Percentiles rank a stretch among this genome's conserved stretches.
Conservation (phyloP, 306 rosid genomes). For the Prunus dulcis region DNA sequence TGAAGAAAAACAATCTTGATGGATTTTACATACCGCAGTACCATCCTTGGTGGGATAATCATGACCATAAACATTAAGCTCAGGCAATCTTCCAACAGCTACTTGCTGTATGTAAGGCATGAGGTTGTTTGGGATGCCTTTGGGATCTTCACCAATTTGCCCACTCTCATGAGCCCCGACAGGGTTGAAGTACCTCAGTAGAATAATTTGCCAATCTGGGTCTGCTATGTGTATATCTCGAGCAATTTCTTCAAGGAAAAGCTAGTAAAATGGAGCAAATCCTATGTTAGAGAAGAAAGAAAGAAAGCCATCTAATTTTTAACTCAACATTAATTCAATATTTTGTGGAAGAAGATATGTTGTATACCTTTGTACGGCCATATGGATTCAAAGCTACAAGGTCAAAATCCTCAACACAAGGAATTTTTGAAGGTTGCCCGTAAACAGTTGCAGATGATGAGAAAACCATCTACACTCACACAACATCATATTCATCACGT, state of each 20-base stretch:
- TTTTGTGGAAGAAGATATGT: slow-evolving; percentile 6
- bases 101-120: slow-evolving; percentile 98
- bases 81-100: slow-evolving; percentile 85
- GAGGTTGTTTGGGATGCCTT: slow-evolving; percentile 89
- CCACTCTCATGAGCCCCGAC: slow-evolving; percentile 99
- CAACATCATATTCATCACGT: slow-evolving; percentile 11
- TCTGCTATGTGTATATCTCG: slow-evolving; percentile 82
- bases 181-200: slow-evolving; percentile 91
- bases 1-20: not conserved
- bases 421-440: slow-evolving; percentile 86
- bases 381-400: slow-evolving; percentile 84
- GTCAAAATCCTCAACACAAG: slow-evolving; percentile 74
- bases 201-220: slow-evolving; percentile 76
- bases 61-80: slow-evolving; percentile 75
- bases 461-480: slow-evolving; percentile 69
- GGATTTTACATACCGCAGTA: slow-evolving; percentile 62
- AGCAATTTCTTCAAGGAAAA: slow-evolving; percentile 86
- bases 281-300: slow-evolving; percentile 12
- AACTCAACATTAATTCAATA: not conserved
- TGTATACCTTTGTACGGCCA: slow-evolving; percentile 78
- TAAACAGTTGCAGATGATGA: slow-evolving; percentile 94
- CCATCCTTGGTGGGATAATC: slow-evolving; percentile 94
- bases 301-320: not conserved
- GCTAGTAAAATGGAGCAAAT: slow-evolving; percentile 34
- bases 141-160: slow-evolving; percentile 89